phyloP scores from a whole-genome alignment of 306 rosid genomes.

The Mimosa pudica region DNA sequence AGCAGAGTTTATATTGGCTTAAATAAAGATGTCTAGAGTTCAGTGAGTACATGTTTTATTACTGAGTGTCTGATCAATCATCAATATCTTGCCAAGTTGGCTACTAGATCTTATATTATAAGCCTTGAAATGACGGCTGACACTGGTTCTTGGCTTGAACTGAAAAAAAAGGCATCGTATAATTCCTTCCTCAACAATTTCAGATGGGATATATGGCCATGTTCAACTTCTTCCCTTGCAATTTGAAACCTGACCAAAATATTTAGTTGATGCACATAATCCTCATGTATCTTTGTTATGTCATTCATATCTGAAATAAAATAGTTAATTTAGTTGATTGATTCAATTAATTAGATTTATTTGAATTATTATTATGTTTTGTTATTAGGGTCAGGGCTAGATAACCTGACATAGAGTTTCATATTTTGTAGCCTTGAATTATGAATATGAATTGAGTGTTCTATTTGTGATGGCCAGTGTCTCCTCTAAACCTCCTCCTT shows the following conservation, averaged over 20 bases:
- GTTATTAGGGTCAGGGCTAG: too few species aligned
- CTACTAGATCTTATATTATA: neutral
- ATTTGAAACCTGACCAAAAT: neutral
- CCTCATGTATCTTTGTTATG: neutral
- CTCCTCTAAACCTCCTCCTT: too few species aligned
- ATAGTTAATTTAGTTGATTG: too few species aligned
- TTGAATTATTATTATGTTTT: too few species aligned
- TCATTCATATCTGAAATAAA: too few species aligned
- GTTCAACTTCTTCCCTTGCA: neutral
- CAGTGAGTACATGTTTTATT: neutral
- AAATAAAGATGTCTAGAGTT: neutral
- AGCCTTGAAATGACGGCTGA: neutral
- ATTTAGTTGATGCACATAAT: neutral
- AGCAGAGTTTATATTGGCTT: neutral
- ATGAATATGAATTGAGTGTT: too few species aligned
- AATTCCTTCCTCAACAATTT: neutral
- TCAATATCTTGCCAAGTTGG: neutral
- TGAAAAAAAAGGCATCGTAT: neutral
- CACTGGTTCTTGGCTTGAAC: slow-evolving; percentile 1
- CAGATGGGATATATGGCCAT: slow-evolving; percentile 3
- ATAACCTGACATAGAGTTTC: too few species aligned
- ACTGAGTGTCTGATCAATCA: neutral
- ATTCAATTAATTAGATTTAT: too few species aligned
- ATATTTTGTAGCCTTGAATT: too few species aligned
- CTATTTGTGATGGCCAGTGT: too few species aligned